Percentiles rank a stretch among this genome's conserved stretches.
Evolutionary conservation across 495 filamentous ascomycete species (phyloP).

Genomic region (Penicillium coprophilum): DNA sequence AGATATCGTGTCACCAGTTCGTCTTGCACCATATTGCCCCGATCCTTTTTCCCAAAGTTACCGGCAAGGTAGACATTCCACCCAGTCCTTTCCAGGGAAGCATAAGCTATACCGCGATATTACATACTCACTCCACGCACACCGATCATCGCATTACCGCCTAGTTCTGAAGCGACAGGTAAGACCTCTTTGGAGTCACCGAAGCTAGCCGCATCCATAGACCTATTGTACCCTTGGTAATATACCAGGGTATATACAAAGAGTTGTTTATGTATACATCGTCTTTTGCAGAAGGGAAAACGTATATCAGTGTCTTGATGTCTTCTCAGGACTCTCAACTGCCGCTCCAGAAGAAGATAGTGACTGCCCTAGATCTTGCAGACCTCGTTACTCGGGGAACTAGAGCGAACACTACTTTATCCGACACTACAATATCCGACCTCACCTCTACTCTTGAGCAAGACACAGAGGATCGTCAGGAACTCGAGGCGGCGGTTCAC

Average conservation of each 20-base stretch:
- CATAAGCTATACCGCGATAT: conserved; percentile 18
- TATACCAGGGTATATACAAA: conserved; percentile 16
- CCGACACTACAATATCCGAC: conserved; percentile 10
- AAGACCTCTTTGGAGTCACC: conserved; percentile 18
- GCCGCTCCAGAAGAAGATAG: conserved; percentile 16
- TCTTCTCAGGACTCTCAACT: conserved; percentile 15
- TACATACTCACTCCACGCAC: conserved; percentile 14
- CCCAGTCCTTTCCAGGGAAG: conserved; percentile 16
- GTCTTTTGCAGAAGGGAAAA: conserved; percentile 17
- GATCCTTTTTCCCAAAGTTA: conserved; percentile 13
- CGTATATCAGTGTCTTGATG: conserved; percentile 20
- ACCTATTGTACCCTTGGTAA: conserved; percentile 18
- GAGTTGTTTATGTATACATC: conserved; percentile 17
- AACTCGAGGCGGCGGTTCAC: conserved; percentile 13
- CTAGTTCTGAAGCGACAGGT: conserved; percentile 16
- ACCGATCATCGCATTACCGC: conserved; percentile 15
- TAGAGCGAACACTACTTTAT: conserved; percentile 14
- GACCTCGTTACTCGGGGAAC: conserved; percentile 17
- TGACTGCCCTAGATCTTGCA: conserved; percentile 12
- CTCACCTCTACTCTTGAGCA: conserved; percentile 15
- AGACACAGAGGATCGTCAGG: conserved; percentile 15
- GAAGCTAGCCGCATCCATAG: conserved; percentile 17
- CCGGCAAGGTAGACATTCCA: conserved; percentile 14
- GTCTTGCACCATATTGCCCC: conserved; percentile 18
- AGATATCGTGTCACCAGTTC: conserved; percentile 20